Evolutionary conservation across 75 land plant species (phyloP), one percentile per base, ranked within the genome.

Genomic region (Ceratopteris richardii): DNA sequence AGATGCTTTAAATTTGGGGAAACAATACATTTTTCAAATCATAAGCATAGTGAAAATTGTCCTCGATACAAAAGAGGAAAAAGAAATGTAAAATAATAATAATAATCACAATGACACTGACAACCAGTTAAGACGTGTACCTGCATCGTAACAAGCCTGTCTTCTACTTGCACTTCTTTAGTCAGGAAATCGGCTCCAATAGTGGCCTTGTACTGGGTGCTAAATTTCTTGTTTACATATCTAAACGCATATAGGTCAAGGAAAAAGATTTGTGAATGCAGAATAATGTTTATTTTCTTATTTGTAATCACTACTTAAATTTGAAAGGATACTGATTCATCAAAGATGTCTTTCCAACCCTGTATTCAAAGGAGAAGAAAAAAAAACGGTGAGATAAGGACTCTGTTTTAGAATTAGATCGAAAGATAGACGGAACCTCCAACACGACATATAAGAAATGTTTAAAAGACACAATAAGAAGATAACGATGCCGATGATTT

Each of bases 131-230:
- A 46, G 17, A n/a, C 3, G 50, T 43, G 3, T 7, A 82, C 87
- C 83, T 84, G 88, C 76, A 84, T 71, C 0, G 88, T 84, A 54
- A 84, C 80, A 23, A 84, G 61, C 30, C 84, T 77, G 40, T 84
- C 88, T 29, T 84, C 84, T 30, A 84, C 61, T 64, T 84, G 81
- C 36, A 79, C 74, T 63, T 86, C 88, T 60, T 86, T 81, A 1
- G 84, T 81, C 67, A 81, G 60, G 44, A 81, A 81, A 69, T 84
- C 88, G 0, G 81, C 84, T 24, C 88, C 88, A 60, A 84, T 84
- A 0, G 88, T 84, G 0, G 88, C 88, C 57, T 84, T 84, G 66
- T 84, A 84, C 41, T 84, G 84, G 63, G 81, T 84, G 60, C 84
- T 84, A 41, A 81, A 84, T 67, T 84, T 84, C 52, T 69, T 67